These are phyloP conservation scores for Puccinia novopanici DNA, from an alignment of 1,284 basidiomycete species.

Conservation along the genomic window DNA sequence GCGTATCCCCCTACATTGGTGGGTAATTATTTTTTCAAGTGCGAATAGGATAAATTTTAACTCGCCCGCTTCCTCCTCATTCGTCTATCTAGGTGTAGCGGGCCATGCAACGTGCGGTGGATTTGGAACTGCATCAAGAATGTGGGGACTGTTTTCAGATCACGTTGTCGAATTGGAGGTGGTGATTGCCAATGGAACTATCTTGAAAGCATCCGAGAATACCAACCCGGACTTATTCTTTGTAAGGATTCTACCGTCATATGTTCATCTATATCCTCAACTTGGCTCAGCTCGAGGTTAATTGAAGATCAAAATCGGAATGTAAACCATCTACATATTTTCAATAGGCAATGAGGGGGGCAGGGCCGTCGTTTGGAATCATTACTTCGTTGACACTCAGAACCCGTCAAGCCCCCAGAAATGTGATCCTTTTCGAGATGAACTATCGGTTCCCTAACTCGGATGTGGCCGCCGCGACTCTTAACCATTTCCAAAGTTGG, in stretches of 20 bases:
- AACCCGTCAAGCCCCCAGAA: conserved; percentile 23
- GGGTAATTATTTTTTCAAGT: neutral
- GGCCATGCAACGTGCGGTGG: conserved; percentile 58
- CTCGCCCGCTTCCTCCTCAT: neutral
- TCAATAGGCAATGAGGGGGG: conserved; percentile 57
- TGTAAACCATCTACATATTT: conserved; percentile 46
- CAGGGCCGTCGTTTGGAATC: conserved; percentile 59
- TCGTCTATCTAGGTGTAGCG: conserved; percentile 52
- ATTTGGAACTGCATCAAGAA: conserved; percentile 55
- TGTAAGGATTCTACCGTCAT: conserved; percentile 26
- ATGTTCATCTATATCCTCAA: neutral
- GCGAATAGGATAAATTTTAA: neutral
- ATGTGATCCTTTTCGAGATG: conserved; percentile 31
- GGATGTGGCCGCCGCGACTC: neutral
- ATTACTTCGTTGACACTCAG: conserved; percentile 54
- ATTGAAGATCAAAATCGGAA: neutral
- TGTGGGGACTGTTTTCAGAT: conserved; percentile 57
- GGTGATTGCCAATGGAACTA: conserved; percentile 58
- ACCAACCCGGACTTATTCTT: conserved; percentile 53
- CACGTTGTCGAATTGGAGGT: conserved; percentile 57
- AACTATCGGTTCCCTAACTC: conserved; percentile 16
- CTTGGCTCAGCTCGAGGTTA: too few relatives aligned
- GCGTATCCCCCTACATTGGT: conserved; percentile 59
- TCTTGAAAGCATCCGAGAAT: conserved; percentile 53
- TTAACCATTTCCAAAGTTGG: conserved; percentile 38